Evolutionary conservation across 2,329 filamentous ascomycete species (phyloP).

Genomic region (Penicillium sp.): DNA sequence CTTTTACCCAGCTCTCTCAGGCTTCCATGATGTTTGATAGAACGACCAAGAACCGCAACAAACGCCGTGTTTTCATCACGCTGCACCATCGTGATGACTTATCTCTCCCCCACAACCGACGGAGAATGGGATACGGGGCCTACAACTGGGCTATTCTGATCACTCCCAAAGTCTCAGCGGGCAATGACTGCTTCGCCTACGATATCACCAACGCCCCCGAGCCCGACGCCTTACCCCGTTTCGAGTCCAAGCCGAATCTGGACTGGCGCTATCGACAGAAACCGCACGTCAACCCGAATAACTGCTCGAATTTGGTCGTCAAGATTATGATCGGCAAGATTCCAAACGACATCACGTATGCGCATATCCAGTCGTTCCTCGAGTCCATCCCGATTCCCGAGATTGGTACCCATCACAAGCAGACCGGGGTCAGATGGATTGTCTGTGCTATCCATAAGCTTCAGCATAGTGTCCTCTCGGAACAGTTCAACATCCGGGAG

Average conservation of each 20-base stretch:
- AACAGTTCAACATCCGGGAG: not conserved
- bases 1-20: not conserved
- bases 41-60: not conserved
- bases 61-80: not conserved
- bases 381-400: not conserved
- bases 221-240: not conserved
- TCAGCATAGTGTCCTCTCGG: not conserved
- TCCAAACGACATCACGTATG: conserved; percentile 1
- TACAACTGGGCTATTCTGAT: conserved; percentile 23
- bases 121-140: conserved; percentile 8
- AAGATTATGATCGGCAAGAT: conserved; percentile 17
- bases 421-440: conserved; percentile 7
- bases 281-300: conserved; percentile 3
- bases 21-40: not conserved
- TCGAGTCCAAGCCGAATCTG: conserved; percentile 8
- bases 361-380: not conserved
- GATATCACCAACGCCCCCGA: conserved; percentile 14
- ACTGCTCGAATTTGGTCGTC: conserved; percentile 7
- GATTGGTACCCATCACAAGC: not conserved
- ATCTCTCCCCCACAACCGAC: conserved; percentile 6
- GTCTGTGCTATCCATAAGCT: not conserved
- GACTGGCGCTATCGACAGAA: conserved; percentile 14
- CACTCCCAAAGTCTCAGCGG: conserved; percentile 7
- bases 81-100: conserved; percentile 6
- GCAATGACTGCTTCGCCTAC: conserved; percentile 9